Conservation (phyloP, 1,284 basidiomycete genomes). For the Rhodotorula glutinis region DNA sequence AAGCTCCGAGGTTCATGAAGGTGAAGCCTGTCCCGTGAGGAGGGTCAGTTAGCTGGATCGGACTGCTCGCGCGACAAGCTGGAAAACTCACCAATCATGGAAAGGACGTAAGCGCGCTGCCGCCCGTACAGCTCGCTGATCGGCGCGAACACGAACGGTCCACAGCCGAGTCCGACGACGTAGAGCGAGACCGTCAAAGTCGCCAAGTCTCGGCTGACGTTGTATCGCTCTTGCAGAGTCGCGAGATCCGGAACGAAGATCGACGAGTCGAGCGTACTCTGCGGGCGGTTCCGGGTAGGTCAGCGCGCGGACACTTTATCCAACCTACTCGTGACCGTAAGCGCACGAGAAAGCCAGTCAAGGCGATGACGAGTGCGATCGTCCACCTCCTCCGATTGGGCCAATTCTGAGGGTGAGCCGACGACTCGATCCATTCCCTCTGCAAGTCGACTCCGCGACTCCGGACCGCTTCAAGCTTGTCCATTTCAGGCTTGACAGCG, state of each 20-base stretch:
- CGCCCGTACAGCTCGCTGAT: conserved; percentile 52
- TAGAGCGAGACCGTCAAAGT: conserved; percentile 46
- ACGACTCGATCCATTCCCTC: conserved; percentile 1
- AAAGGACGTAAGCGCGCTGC: conserved; percentile 49
- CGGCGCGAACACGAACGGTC: conserved; percentile 53
- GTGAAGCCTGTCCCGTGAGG: conserved; percentile 43
- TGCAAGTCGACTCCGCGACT: background rate
- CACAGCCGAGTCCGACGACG: conserved; percentile 48
- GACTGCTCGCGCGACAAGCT: conserved; percentile 45
- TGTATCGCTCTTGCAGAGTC: conserved; percentile 44
- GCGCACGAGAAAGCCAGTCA: conserved; percentile 1
- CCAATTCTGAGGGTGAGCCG: conserved; percentile 1
- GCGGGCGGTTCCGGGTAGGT: background rate
- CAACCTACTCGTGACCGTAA: no score
- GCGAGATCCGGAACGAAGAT: conserved; percentile 48
- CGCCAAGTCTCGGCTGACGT: conserved; percentile 44
- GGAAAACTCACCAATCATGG: conserved; percentile 21
- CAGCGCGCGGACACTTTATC: no score
- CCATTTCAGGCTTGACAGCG: no score
- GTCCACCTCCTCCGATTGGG: background rate
- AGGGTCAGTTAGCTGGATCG: conserved; percentile 44
- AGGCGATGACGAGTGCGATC: background rate
- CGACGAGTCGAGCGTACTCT: conserved; percentile 29
- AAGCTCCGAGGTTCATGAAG: conserved; percentile 25
- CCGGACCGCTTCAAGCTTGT: no score